Percentiles rank a stretch among this genome's conserved stretches.
phyloP scores from a whole-genome alignment of 305 asterid species.

The Fraxinus platypoda region DNA sequence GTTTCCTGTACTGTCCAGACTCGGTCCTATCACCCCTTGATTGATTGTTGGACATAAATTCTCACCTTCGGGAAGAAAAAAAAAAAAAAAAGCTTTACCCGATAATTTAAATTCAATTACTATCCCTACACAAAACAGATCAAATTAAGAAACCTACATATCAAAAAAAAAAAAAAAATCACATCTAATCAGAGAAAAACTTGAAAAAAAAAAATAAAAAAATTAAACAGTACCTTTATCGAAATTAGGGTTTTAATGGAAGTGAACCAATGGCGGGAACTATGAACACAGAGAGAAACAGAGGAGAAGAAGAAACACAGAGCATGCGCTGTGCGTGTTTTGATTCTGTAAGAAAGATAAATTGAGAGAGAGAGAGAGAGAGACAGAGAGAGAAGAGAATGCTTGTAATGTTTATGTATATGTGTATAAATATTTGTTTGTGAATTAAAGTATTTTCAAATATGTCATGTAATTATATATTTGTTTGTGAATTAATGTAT shows the following conservation, averaged over 20 bases:
- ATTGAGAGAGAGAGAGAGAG: constrained; percentile 14
- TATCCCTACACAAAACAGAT: constrained; percentile 29
- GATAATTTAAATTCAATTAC: constrained; percentile 18
- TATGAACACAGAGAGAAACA: background rate
- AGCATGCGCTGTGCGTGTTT: constrained; percentile 4
- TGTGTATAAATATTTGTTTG: background rate
- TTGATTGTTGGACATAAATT: constrained; percentile 69
- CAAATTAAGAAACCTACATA: constrained; percentile 26
- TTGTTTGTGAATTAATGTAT: background rate
- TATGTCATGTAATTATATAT: background rate
- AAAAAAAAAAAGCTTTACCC: constrained; percentile 30
- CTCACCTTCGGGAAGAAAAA: constrained; percentile 28
- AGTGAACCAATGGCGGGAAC: constrained; percentile 22
- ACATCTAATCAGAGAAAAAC: background rate
- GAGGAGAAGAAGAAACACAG: background rate
- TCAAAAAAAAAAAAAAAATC: constrained; percentile 14
- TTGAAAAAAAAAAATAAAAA: background rate
- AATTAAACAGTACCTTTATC: background rate
- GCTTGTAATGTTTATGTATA: background rate
- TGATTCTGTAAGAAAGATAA: constrained; percentile 16
- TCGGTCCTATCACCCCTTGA: constrained; percentile 69
- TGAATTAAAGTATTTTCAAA: too few species aligned
- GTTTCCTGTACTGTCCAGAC: constrained; percentile 54
- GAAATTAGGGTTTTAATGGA: constrained; percentile 38
- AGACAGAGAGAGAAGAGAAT: background rate